Evolutionary conservation across 805 yeast genomes (phyloP), one percentile per base, ranked within the genome.

Genomic region (Candida koratica): DNA sequence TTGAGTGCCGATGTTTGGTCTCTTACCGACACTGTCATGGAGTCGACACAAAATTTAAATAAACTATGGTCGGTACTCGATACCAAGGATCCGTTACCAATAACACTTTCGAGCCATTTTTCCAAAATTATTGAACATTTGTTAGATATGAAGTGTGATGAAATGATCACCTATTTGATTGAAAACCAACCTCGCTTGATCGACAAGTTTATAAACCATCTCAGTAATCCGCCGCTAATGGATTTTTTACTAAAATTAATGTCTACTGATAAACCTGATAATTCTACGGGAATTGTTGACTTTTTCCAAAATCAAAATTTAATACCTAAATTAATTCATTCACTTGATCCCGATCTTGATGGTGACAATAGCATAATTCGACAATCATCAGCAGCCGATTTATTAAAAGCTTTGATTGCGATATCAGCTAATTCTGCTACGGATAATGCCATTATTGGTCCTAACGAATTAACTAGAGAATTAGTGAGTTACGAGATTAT

Each of bases 1-100:
- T 67, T 93, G 32, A 77, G 90, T 26, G 86, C 93, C 4, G 97
- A 90, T 53, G 89, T 88, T 6, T 90, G 97, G 96, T 83, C 94
- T 2, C 68, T 93, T 25, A 84, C 96, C 1, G 95, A 89, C 47
- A 80, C 95, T 1, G 81, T 93, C 37, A 80, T 90, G 81, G 89
- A 84, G 47, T 76, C 79, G 41, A 66, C 75, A 4, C 72, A 68
- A 14, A 67, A 85, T 25, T 61, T 93, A 50, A 75, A 75, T 36
- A 76, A 73, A 50, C 61, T 93, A 31, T 93, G 98, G 98, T 60
- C 77, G 14, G 67, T 89, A 14, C 67, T 93, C 41, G 94, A 85
- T 48, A 71, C 72, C 37, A 73, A 73, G 2, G 69, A 73, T 6
- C 85, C 86, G 11, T 65, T 81, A 39, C 78, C 89, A 22, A 82